Base-by-base conservation (phyloP, 768 basidiomycete genomes). In the Suillus ampliporus region DNA sequence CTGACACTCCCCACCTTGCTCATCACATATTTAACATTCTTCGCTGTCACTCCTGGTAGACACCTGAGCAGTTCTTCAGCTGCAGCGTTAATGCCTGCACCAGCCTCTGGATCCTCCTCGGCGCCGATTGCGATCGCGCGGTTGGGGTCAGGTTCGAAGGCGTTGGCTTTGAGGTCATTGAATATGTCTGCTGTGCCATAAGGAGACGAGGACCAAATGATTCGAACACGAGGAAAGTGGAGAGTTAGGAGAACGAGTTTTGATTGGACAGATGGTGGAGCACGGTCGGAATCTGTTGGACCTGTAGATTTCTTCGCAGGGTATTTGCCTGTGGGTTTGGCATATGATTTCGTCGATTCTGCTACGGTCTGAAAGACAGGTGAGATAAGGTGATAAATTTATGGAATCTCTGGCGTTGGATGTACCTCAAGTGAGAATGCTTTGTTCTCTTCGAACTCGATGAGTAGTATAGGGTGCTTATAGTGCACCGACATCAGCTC, bases 381-480 rank as follows among this genome's bases (percentile, higher is more conserved):
- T 52, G 46, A 31, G 31, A 6, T 31, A n/a, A 48, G 40, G 35
- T 26, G 5, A 35, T 58, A 31, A 38, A 56, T 46, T 35, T 28
- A 47, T 28, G 28, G 15, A 37, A 23, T 35, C 14, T 14, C 37
- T 37, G 4, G 17, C 15, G 46, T 10, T 44, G 7, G 15, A 72
- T 82, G 58, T 63, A 92, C 95, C 77, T 95, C 91, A 13, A 99
- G 82, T 0, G 92, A 91, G 74, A 98, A 97, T 0, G 94, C 89
- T 69, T 97, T 98, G 74, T 97, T 92, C 78, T 99, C 95, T 72
- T 99, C 97, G 65, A 99, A 99, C 72, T 99, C 96, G 68, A 99
- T 97, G 11, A 99, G 81, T 17, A 99, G 80, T 58, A 99, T 83
- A 0, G 97, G 96, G 21, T 91, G 88, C 76, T 95, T 97, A 79